Evolutionary conservation across 352 stramenopile species (phyloP), one percentile per base, ranked within the genome.

Genomic region (Phytophthora pistaciae): DNA sequence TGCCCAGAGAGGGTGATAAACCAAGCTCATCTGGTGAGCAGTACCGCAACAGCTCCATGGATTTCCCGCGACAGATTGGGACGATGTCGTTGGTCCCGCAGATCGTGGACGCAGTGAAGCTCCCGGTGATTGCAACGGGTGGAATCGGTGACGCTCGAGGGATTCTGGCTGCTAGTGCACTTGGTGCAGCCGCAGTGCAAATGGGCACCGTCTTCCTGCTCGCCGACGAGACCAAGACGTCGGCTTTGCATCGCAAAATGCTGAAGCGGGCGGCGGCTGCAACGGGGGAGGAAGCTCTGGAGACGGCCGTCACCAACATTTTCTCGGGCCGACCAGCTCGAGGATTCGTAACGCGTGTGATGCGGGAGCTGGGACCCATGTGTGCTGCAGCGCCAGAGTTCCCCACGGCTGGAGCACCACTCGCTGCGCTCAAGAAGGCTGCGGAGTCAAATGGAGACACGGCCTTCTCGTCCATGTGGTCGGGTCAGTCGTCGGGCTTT

Each of bases 201-300:
- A 79, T 92, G 57, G 85, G 85, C 9, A 89, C 85, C 0, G 77
- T 85, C 14, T 90, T 92, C 56, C 59, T 92, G 13, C 63, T 82
- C 18, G 81, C 77, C 5, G 75, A 84, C 8, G 81, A 91, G 75
- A 69, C 75, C 1, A 68, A 76, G 10, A 82, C 78, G 16, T 80
- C 75, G 6, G 14, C 38, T 23, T 66, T 74, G 29, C 80, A 84
- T 40, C 70, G 78, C 8, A 53, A 74, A 7, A 66, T 68, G n/a
- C 21, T 87, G 40, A 85, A 82, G 5, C 54, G 62, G 40, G 74
- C 83, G 20, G 75, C 77, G 0, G 42, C 57, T 31, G 64, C 73
- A 31, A 78, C 66, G 9, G 50, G 55, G 1, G 68, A 68, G 13
- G 57, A 68, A 44, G 46, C 20, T 20, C 8, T 63, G 21, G 70